These are phyloP conservation scores for Teratosphaeria zuluensis DNA, from an alignment of 2,329 filamentous ascomycete species.

Conservation along the genomic window DNA sequence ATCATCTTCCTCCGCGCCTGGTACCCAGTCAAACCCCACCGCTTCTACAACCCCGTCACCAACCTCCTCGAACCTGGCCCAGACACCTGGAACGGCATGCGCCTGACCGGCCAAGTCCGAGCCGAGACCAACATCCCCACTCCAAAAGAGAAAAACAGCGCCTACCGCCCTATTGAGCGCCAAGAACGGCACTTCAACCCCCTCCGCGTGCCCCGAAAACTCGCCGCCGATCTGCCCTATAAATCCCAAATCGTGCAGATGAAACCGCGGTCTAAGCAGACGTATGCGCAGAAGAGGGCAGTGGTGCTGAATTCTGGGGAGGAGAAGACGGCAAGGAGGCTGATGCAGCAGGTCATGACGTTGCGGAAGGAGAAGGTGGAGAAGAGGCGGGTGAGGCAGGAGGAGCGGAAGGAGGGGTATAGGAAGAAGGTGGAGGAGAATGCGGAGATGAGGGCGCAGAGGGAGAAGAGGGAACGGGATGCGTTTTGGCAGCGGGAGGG, in stretches of 20 bases:
- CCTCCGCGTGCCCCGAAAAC: slow-evolving; percentile 63
- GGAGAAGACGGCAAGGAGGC: slow-evolving; percentile 76
- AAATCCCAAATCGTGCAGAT: slow-evolving; percentile 80
- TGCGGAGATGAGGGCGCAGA: slow-evolving; percentile 71
- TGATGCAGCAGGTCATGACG: slow-evolving; percentile 89
- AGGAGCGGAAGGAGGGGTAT: slow-evolving; percentile 72
- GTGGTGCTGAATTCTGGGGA: slow-evolving; percentile 72
- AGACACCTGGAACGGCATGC: slow-evolving; percentile 74
- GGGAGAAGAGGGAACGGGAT: slow-evolving; percentile 85
- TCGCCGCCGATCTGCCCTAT: slow-evolving; percentile 80
- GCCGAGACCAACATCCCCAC: slow-evolving; percentile 64
- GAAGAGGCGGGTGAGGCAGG: slow-evolving; percentile 75
- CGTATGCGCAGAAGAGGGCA: slow-evolving; percentile 82
- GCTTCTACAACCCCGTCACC: slow-evolving; percentile 94
- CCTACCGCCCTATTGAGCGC: slow-evolving; percentile 59
- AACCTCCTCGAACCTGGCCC: slow-evolving; percentile 58
- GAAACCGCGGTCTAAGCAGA: slow-evolving; percentile 67
- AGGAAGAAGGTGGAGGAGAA: slow-evolving; percentile 72
- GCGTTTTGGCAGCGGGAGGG: slow-evolving; percentile 91
- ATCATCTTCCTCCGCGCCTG: slow-evolving; percentile 94
- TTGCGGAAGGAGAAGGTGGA: slow-evolving; percentile 83
- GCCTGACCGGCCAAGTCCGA: slow-evolving; percentile 84
- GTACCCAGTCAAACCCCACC: slow-evolving; percentile 90
- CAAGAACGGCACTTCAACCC: slow-evolving; percentile 45
- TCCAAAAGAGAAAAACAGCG: slow-evolving; percentile 71